A percentile compares a stretch with the other conserved stretches of the same genome.
Evolutionary conservation across 768 basidiomycete species (phyloP).

Genomic region (Hygrophorus russula): DNA sequence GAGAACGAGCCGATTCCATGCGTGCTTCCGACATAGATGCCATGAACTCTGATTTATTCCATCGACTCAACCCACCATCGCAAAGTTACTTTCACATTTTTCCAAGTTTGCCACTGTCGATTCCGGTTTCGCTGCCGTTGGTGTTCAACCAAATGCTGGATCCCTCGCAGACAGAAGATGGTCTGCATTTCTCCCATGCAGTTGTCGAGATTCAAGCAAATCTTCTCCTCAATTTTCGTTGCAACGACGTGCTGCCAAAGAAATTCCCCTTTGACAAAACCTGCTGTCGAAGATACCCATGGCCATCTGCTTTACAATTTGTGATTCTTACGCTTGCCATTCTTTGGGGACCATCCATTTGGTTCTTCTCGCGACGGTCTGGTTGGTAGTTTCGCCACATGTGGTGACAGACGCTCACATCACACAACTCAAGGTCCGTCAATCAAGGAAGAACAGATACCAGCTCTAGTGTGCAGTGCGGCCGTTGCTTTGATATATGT

Average conservation of each 20-base stretch:
- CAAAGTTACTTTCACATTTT: conserved; percentile 17
- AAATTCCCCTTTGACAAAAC: conserved; percentile 60
- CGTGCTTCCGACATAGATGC: conserved; percentile 72
- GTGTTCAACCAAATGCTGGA: conserved; percentile 79
- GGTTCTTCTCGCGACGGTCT: conserved; percentile 18
- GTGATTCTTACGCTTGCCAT: conserved; percentile 37
- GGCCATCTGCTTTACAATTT: conserved; percentile 45
- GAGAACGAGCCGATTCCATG: conserved; percentile 57
- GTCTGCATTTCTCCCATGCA: conserved; percentile 65
- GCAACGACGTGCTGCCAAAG: conserved; percentile 62
- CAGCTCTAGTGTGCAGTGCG: conserved; percentile 54
- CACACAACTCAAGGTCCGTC: conserved; percentile 13
- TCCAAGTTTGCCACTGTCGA: conserved; percentile 10
- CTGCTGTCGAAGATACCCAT: conserved; percentile 72
- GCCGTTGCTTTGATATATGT: conserved; percentile 58
- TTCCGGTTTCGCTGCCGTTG: conserved; percentile 49
- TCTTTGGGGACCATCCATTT: conserved; percentile 39
- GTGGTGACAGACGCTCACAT: conserved; percentile 11
- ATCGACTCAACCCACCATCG: conserved; percentile 40
- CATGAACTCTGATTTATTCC: conserved; percentile 81
- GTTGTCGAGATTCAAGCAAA: conserved; percentile 62
- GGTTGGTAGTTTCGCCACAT: conserved; percentile 8
- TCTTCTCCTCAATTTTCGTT: conserved; percentile 68
- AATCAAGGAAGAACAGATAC: conserved; percentile 19
- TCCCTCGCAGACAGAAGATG: conserved; percentile 68